phyloP scores from a whole-genome alignment of 2,329 filamentous ascomycete species.

The Diaporthe citriasiana region DNA sequence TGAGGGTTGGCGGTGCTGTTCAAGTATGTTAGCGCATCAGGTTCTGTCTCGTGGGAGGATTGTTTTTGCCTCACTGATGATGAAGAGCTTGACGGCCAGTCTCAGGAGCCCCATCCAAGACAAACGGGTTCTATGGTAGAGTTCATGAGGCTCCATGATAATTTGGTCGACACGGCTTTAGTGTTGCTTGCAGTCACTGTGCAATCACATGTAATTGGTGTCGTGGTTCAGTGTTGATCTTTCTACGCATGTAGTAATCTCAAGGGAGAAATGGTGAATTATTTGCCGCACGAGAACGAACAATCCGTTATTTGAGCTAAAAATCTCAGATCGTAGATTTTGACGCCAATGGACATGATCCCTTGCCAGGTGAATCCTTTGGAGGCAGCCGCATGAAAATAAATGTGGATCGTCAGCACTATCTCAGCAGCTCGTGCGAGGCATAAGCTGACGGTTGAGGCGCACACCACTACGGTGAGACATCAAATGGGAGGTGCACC shows the following conservation, averaged over 20 bases:
- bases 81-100: conserved; percentile 1
- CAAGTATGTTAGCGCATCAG: background rate
- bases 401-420: conserved; percentile 28
- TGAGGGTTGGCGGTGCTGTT: conserved; percentile 2
- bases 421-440: background rate
- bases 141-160: background rate
- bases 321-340: background rate
- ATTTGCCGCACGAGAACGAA: background rate
- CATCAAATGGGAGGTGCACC: background rate
- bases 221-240: background rate
- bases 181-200: background rate
- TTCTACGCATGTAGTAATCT: no score
- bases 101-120: background rate
- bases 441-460: conserved; percentile 12
- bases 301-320: background rate
- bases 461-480: background rate
- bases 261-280: background rate
- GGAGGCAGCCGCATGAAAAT: background rate
- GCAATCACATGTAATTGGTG: background rate
- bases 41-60: no score
- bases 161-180: background rate
- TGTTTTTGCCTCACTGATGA: background rate
- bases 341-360: background rate
- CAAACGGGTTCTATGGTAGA: conserved; percentile 10
- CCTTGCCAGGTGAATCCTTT: conserved; percentile 16